Evolutionary conservation across 192 early-diverging fungal genomes (phyloP).

Genomic region (Linnemannia elongata): DNA sequence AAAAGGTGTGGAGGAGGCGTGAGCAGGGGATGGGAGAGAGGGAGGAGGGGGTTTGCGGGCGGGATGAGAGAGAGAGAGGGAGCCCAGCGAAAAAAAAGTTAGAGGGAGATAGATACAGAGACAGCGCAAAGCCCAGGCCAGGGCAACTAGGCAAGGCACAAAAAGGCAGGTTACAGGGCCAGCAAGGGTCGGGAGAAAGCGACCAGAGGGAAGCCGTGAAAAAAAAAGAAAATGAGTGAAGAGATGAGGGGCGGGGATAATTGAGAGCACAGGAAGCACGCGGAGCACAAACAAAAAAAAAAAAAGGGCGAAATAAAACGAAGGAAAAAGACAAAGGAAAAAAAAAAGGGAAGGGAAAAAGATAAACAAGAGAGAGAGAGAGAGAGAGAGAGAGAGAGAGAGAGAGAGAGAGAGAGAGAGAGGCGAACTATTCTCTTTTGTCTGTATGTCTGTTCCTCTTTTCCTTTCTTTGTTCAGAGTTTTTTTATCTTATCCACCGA

Average conservation of each 20-base stretch:
- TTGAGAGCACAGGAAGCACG: not conserved
- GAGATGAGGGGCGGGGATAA: not conserved
- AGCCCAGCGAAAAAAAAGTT: not conserved
- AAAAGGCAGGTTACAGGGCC: too few relatives aligned
- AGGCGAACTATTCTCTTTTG: too few relatives aligned
- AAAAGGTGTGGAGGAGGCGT: not conserved
- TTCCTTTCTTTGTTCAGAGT: too few relatives aligned
- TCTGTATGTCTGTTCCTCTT: too few relatives aligned
- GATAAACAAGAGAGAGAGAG: not conserved
- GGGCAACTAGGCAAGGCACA: too few relatives aligned
- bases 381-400: not conserved
- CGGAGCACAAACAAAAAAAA: not conserved
- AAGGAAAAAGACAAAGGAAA: not conserved
- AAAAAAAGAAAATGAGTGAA: not conserved
- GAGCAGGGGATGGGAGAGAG: not conserved
- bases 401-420: not conserved
- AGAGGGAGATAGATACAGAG: not conserved
- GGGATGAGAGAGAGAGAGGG: not conserved
- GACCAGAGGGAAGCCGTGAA: not conserved
- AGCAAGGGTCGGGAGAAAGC: not conserved
- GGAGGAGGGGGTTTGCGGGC: not conserved
- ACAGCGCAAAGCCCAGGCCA: not conserved
- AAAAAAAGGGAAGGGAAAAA: too few relatives aligned
- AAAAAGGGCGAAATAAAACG: not conserved
- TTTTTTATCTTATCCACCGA: too few relatives aligned